phyloP scores from a whole-genome alignment of 1,139 yeast genomes.

The Scheffersomyces quercinus region DNA sequence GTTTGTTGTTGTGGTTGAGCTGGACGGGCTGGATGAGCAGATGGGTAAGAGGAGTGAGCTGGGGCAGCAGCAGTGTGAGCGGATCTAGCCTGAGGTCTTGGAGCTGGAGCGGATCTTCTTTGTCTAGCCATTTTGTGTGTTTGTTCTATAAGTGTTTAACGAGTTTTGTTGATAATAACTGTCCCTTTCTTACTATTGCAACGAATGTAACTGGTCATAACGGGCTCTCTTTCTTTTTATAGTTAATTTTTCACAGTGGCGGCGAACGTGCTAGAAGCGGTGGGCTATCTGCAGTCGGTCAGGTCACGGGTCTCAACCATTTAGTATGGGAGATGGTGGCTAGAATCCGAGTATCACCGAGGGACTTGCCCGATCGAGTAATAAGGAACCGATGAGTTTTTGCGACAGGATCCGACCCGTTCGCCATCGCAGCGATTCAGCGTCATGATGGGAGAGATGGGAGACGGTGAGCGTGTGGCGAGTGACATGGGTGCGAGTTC shows the following conservation, averaged over 20 bases:
- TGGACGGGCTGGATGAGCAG: slow-evolving; percentile 30
- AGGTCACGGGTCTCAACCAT: not conserved
- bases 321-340: too few species aligned
- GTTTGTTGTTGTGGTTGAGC: slow-evolving; percentile 51
- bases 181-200: not conserved
- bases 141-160: not conserved
- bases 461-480: too few species aligned
- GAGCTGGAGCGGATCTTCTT: slow-evolving; percentile 65
- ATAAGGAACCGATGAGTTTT: too few species aligned
- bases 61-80: slow-evolving; percentile 78
- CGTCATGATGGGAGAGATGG: too few species aligned
- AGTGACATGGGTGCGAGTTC: too few species aligned
- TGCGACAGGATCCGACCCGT: too few species aligned
- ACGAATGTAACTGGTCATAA: not conserved
- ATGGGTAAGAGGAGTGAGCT: slow-evolving; percentile 34
- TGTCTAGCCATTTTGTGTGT: slow-evolving; percentile 53
- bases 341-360: too few species aligned
- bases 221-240: not conserved
- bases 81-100: slow-evolving; percentile 65
- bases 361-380: too few species aligned
- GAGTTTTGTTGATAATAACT: too few species aligned
- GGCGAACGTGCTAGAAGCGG: slow-evolving; percentile 4
- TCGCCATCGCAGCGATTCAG: too few species aligned
- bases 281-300: slow-evolving; percentile 2
- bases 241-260: slow-evolving; percentile 6